Evolutionary conservation across 306 rosid species (phyloP).

Genomic region (Datisca glomerata): DNA sequence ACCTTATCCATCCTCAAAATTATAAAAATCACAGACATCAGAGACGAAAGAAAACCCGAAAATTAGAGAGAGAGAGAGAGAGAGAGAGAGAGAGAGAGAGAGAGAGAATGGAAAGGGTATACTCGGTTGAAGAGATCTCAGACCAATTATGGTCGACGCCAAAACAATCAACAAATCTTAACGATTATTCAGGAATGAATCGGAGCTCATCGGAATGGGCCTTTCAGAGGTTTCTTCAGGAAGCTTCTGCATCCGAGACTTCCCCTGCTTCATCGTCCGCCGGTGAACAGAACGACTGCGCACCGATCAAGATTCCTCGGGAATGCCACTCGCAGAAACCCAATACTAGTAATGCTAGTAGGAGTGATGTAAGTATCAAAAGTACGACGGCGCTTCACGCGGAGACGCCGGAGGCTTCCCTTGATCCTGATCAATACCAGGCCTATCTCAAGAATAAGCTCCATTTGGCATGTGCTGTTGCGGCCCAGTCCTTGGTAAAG

Average conservation of each 20-base stretch:
- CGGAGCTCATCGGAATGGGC: conserved; percentile 84
- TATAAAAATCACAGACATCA: no score
- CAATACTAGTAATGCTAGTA: background rate
- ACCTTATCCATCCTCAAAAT: no score
- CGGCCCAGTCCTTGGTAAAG: background rate
- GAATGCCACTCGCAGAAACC: background rate
- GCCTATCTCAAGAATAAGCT: background rate
- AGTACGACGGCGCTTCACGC: no score
- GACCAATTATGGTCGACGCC: conserved; percentile 44
- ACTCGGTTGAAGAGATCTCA: conserved; percentile 56
- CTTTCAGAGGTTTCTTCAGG: conserved; percentile 55
- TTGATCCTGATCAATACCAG: background rate
- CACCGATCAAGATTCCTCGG: conserved; percentile 12
- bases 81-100: no score
- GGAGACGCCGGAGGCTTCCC: no score
- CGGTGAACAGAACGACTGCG: conserved; percentile 14
- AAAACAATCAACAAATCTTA: conserved; percentile 4
- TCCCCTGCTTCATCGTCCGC: conserved; percentile 24
- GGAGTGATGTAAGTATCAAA: background rate
- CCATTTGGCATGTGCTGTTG: background rate
- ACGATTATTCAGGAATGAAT: conserved; percentile 41
- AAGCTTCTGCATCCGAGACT: conserved; percentile 31
- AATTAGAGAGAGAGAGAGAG: no score
- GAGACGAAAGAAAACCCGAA: no score
- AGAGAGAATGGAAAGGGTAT: conserved; percentile 80